These are phyloP conservation scores for Cercospora beticola DNA, from an alignment of 2,329 filamentous ascomycete species.

Conservation along the genomic window DNA sequence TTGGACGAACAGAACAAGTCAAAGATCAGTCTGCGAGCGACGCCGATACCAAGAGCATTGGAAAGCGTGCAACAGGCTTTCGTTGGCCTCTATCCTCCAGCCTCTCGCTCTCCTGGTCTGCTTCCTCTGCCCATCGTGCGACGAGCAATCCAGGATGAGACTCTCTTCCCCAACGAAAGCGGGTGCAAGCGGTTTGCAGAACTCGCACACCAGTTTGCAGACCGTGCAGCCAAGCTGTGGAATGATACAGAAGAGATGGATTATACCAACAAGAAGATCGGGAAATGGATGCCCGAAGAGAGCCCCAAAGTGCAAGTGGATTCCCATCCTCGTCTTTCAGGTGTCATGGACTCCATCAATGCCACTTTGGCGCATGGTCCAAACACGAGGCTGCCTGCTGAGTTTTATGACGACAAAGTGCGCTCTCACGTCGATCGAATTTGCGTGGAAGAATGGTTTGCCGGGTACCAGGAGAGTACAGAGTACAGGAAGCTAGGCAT, in stretches of 20 bases:
- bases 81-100: constrained; percentile 49
- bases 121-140: constrained; percentile 48
- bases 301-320: constrained; percentile 73
- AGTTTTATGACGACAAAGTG: constrained; percentile 80
- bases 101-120: constrained; percentile 44
- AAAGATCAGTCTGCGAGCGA: constrained; percentile 49
- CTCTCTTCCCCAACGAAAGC: constrained; percentile 52
- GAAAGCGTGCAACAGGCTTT: constrained; percentile 54
- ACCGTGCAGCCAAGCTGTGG: constrained; percentile 49
- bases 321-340: constrained; percentile 76
- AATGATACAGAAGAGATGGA: constrained; percentile 72
- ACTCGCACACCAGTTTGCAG: constrained; percentile 49
- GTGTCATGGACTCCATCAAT: constrained; percentile 94
- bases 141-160: constrained; percentile 49
- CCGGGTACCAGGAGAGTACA: constrained; percentile 75
- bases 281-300: constrained; percentile 80
- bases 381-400: constrained; percentile 72
- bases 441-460: constrained; percentile 88
- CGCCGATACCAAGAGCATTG: constrained; percentile 51
- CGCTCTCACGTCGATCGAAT: constrained; percentile 69
- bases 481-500: constrained; percentile 92
- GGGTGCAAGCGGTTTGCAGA: constrained; percentile 51
- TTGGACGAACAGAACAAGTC: constrained; percentile 39
- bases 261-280: constrained; percentile 73
- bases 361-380: constrained; percentile 81